Conservation (phyloP, 2,329 filamentous ascomycete genomes). For the Sarocladium strictum region DNA sequence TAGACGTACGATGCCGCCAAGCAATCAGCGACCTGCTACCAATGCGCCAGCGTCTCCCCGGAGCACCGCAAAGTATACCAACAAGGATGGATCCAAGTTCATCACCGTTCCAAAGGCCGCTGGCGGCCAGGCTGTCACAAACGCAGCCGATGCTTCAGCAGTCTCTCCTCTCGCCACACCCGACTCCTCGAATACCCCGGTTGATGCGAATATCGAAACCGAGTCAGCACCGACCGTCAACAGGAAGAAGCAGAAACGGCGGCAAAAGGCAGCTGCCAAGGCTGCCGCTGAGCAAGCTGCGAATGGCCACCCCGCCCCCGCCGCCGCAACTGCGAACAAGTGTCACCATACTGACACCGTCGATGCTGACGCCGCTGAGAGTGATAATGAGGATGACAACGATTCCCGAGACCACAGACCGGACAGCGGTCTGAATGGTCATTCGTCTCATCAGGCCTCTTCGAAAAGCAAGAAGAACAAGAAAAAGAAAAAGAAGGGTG, state of each 20-base stretch:
- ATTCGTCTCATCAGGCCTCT: background rate
- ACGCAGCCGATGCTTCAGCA: slow-evolving; percentile 45
- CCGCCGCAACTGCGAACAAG: slow-evolving; percentile 17
- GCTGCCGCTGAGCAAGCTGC: slow-evolving; percentile 39
- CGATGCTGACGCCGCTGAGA: slow-evolving; percentile 48
- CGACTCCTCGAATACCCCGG: slow-evolving; percentile 32
- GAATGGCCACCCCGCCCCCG: slow-evolving; percentile 35
- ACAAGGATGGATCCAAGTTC: slow-evolving; percentile 65
- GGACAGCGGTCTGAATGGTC: background rate
- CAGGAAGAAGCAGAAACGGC: slow-evolving; percentile 91
- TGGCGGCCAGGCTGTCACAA: slow-evolving; percentile 31
- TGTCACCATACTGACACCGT: slow-evolving; percentile 19
- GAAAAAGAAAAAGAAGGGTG: slow-evolving; percentile 56
- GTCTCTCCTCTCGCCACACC: slow-evolving; percentile 25
- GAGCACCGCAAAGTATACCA: slow-evolving; percentile 56
- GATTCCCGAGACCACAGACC: slow-evolving; percentile 22
- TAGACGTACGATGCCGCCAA: slow-evolving; percentile 44
- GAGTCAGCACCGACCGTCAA: slow-evolving; percentile 56
- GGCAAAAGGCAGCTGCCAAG: slow-evolving; percentile 76
- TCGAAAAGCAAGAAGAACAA: slow-evolving; percentile 54
- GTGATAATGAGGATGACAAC: slow-evolving; percentile 46
- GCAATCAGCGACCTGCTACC: slow-evolving; percentile 43
- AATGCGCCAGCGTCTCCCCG: slow-evolving; percentile 46
- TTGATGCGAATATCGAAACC: slow-evolving; percentile 20
- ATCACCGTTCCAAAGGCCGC: slow-evolving; percentile 55